Evolutionary conservation across 306 rosid genomes (phyloP).

Genomic region (Prosopis cineraria): DNA sequence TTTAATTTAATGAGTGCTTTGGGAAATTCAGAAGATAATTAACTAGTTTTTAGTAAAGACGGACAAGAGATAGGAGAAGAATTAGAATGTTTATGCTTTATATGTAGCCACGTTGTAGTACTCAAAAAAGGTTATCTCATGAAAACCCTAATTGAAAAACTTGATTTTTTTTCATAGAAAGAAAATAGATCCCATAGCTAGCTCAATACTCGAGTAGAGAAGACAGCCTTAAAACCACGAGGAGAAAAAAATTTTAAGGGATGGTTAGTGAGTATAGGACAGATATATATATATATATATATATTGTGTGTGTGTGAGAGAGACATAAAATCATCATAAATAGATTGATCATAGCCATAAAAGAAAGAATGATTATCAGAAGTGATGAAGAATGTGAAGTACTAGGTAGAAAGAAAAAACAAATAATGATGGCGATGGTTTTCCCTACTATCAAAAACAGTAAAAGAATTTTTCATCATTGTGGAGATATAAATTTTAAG

Average conservation of each 20-base stretch:
- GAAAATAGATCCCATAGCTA: background rate
- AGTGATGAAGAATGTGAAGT: conserved; percentile 6
- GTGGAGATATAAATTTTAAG: conserved; percentile 33
- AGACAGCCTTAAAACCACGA: no score
- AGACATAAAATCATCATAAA: no score
- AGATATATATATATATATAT: no score
- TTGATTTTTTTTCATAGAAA: no score
- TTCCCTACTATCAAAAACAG: conserved; percentile 18
- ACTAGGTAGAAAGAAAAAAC: no score
- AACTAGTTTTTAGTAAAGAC: no score
- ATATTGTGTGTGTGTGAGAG: no score
- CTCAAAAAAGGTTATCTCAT: background rate
- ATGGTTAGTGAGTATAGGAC: no score
- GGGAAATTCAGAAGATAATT: background rate
- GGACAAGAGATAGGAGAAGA: background rate
- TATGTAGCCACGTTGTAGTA: background rate
- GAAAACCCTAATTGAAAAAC: background rate
- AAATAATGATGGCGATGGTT: conserved; percentile 39
- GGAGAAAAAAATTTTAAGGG: no score
- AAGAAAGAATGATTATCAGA: conserved; percentile 18
- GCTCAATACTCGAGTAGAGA: background rate
- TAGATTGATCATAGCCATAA: background rate
- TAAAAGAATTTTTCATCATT: conserved; percentile 44
- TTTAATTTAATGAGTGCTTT: no score
- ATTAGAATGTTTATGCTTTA: no score